Evolutionary conservation across 2,329 filamentous ascomycete genomes (phyloP).

Genomic region (Cyanodermella asteris): DNA sequence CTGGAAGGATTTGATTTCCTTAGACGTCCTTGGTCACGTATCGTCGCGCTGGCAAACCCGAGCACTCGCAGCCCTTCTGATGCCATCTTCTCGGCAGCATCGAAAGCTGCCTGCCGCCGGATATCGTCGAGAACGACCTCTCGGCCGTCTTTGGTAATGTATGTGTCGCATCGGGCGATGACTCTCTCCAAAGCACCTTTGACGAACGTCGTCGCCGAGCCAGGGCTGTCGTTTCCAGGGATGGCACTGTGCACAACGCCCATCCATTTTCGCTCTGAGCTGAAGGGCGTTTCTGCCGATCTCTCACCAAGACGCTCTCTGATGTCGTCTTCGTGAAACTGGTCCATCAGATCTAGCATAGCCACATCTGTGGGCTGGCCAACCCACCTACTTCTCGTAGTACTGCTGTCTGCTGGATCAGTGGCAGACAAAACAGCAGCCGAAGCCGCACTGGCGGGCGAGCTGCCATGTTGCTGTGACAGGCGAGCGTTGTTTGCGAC

Average conservation of each 20-base stretch:
- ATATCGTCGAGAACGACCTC: slow-evolving; percentile 67
- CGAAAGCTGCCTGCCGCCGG: slow-evolving; percentile 49
- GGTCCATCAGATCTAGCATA: slow-evolving; percentile 81
- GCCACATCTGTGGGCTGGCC: slow-evolving; percentile 95
- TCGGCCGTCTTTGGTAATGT: slow-evolving; percentile 63
- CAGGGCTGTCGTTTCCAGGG: slow-evolving; percentile 30
- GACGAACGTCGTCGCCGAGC: slow-evolving; percentile 73
- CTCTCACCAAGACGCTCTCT: slow-evolving; percentile 68
- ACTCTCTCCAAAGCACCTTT: slow-evolving; percentile 86
- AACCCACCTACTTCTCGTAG: slow-evolving; percentile 75
- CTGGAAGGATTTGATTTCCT: slow-evolving; percentile 25
- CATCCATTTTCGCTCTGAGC: slow-evolving; percentile 98
- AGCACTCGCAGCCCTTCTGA: slow-evolving; percentile 74
- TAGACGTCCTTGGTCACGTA: slow-evolving; percentile 30
- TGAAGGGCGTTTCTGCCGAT: slow-evolving; percentile 76
- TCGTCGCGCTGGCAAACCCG: slow-evolving; percentile 72
- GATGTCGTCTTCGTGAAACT: slow-evolving; percentile 77
- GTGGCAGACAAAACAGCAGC: slow-evolving; percentile 74
- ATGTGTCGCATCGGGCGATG: slow-evolving; percentile 71
- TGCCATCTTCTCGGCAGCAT: slow-evolving; percentile 72
- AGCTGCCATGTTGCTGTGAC: slow-evolving; percentile 47
- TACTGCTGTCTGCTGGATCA: slow-evolving; percentile 33
- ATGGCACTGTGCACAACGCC: slow-evolving; percentile 55
- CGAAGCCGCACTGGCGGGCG: slow-evolving; percentile 46
- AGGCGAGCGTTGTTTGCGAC: slow-evolving; percentile 88